Conservation (phyloP, 306 rosid species). For the Crataegus laevigata region DNA sequence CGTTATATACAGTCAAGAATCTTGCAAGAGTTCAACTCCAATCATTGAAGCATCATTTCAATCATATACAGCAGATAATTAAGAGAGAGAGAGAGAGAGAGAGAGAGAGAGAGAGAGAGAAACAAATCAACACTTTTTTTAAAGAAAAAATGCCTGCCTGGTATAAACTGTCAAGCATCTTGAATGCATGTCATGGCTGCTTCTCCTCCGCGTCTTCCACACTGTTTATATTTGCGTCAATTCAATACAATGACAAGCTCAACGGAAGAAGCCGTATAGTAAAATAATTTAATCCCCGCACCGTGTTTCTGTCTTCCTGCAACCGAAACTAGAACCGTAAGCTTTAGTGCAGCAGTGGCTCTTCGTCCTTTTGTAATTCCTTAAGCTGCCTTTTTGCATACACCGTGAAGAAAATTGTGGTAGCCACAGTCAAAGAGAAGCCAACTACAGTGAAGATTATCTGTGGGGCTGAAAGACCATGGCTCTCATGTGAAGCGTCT, state of each 20-base stretch:
- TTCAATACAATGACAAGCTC: conserved; percentile 11
- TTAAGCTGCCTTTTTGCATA: conserved; percentile 57
- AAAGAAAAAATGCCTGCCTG: background rate
- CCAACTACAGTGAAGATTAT: conserved; percentile 51
- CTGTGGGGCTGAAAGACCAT: conserved; percentile 46
- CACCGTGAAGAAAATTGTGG: conserved; percentile 56
- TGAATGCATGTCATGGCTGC: conserved; percentile 12
- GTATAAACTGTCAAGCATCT: conserved; percentile 22
- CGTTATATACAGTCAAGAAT: conserved; percentile 15
- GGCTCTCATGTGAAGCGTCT: conserved; percentile 47
- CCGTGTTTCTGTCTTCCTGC: background rate
- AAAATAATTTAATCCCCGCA: conserved; percentile 36
- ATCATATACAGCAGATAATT: conserved; percentile 22
- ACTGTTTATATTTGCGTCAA: conserved; percentile 18
- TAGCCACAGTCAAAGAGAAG: conserved; percentile 41
- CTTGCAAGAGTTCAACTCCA: conserved; percentile 9
- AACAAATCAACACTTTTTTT: conserved; percentile 6
- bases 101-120: background rate
- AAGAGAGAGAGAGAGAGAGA: background rate
- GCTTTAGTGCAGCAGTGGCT: conserved; percentile 43
- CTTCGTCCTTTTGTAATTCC: conserved; percentile 41
- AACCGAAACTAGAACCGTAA: conserved; percentile 12
- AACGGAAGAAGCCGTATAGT: conserved; percentile 26
- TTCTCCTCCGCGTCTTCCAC: conserved; percentile 12
- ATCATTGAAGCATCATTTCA: conserved; percentile 1